Evolutionary conservation across 139 green algal genomes (phyloP), one percentile per base, ranked within the genome.

Genomic region (Nannochloris sp.): DNA sequence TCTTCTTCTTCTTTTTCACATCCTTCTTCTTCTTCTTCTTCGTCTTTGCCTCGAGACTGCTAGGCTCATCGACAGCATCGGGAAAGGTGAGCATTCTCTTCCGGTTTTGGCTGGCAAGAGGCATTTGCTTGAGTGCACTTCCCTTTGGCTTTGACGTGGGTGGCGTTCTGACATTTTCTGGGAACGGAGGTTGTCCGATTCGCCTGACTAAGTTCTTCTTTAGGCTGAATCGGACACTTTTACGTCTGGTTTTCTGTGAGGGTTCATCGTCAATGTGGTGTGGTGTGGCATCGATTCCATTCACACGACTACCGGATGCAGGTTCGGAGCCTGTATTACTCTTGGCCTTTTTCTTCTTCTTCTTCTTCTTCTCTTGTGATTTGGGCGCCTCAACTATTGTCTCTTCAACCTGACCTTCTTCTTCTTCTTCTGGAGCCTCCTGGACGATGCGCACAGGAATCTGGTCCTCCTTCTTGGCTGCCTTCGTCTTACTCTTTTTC

Each of bases 131-230:
- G 15, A 81, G 61, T 10, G 75, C 75, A 2, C 67, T 59, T 14
- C 72, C 87, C 69, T 88, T 90, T 29, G 88, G 82, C 7, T 70
- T 73, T 1, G 78, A 61, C 7, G 57, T 69, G 3, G 82, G 84
- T 7, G 88, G 88, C 4, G 88, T 95, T 44, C 87, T 69, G 54
- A 95, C 34, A 11, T 87, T 79, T 0, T 72, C 68, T 14, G 82
- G 71, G 0, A 82, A 81, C 25, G 86, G 67, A 1, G 82, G 80
- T 16, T 79, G 75, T 18, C 82, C 84, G 51, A 84, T 78, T 4
- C 68, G 69, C 68, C 86, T 86, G 36, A 86, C 82, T 29, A 95
- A 66, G 69, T 95, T 95, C 5, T 72, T 64, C 53, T 80, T 78
- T 18, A 95, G 67, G 44, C 73, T 64, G 64, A 95, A 94, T 16